Base-by-base conservation (phyloP, 164 flowering plant genomes). In the Stephania yunnanensis region DNA sequence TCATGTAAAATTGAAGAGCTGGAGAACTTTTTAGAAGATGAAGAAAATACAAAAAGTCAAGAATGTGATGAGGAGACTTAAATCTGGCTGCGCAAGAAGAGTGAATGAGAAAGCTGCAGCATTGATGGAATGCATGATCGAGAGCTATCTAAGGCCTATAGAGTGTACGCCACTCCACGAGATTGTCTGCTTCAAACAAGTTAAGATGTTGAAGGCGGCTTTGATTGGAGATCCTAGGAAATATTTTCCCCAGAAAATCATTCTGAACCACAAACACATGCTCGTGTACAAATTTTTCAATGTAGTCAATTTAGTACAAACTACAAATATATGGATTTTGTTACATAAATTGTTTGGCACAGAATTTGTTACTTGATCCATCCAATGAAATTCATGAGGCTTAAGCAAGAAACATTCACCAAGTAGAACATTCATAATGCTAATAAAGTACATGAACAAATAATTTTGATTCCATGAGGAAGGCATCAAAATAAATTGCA, bases 181-280 rank as follows among this genome's bases (percentile, higher is more conserved):
- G 82, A 81, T 90, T 72, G 20, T 87, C 73, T 93, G 96, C 87
- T 95, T 89, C 77, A 87, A 87, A 77, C 71, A 87, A 80, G 91
- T 88, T 69, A 88, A 84, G 64, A 79, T 84, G 68, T 92, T 95
- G 76, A 90, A 87, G 80, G 72, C 86, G 73, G 90, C 97, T 78
- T 86, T 93, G 75, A 83, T 88, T 74, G 99, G 98, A 74, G 95
- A 92, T 65, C 94, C 97, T 50, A 84, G 99, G 85, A 89, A 83
- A 86, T n/a, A n/a, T n/a, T n/a, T n/a, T n/a, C n/a, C n/a, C n/a
- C n/a, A n/a, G n/a, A n/a, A n/a, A n/a, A n/a, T n/a, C n/a, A 12
- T 36, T 36, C 42, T 36, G 4, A 36, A 36, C 42, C 4, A 0
- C 42, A 36, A 36, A 36, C 42, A 36, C 42, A 36, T 36, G 42